Conservation (phyloP, 768 basidiomycete genomes). For the Scleroderma citrinum region DNA sequence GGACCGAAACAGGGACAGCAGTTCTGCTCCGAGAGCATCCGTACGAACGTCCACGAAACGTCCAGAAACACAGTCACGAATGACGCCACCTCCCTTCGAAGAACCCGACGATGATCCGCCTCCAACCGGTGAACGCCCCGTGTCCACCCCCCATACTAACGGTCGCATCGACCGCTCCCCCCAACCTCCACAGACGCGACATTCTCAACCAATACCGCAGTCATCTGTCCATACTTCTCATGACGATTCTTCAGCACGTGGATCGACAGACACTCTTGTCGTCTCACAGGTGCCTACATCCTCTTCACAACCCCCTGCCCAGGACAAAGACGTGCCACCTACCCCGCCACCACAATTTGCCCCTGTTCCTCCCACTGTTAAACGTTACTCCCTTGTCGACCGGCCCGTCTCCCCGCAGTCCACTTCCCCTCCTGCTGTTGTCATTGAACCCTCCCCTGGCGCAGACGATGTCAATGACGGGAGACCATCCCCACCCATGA, state of each 20-base stretch:
- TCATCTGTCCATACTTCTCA: conserved; percentile 1
- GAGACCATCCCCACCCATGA: conserved; percentile 28
- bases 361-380: conserved; percentile 59
- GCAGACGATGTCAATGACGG: conserved; percentile 24
- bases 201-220: conserved; percentile 8
- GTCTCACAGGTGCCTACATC: conserved; percentile 4
- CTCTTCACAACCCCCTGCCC: conserved; percentile 15
- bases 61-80: conserved; percentile 28
- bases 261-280: conserved; percentile 8
- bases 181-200: conserved; percentile 12
- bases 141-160: conserved; percentile 3
- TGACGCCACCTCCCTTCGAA: conserved; percentile 24
- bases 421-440: conserved; percentile 41
- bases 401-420: conserved; percentile 46
- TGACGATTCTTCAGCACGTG: conserved; percentile 2
- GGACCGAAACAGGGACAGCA: conserved; percentile 34
- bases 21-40: conserved; percentile 33
- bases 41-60: conserved; percentile 35
- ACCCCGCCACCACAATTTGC: conserved; percentile 17
- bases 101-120: conserved; percentile 29
- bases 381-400: conserved; percentile 76
- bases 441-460: conserved; percentile 30
- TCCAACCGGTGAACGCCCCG: background rate
- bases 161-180: conserved; percentile 7
- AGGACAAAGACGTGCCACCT: conserved; percentile 23